Evolutionary conservation across 208 protist species (phyloP), one percentile per base, ranked within the genome.

Genomic region (Trypanosoma caninum): DNA sequence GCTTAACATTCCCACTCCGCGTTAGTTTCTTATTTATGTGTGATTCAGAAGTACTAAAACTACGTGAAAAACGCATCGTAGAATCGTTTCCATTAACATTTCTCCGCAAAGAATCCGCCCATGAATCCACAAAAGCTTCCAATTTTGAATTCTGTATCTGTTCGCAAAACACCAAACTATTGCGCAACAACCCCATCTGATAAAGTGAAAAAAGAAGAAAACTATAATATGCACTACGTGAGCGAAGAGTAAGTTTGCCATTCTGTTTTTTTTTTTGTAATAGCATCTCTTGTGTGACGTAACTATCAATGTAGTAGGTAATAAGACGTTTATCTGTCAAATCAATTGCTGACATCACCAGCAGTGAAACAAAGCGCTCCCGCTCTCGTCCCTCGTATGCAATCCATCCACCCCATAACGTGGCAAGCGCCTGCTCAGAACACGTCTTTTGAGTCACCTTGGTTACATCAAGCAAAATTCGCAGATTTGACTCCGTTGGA

Each of bases 131-230:
- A 23, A 25, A 2, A 0, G 7, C 1, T 25, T 52, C 46, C 46
- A 33, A 1, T n/a, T 40, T 31, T 10, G n/a, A 13, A n/a, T 47
- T 34, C 0, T 1, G 7, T 9, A 18, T 34, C 20, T 61, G 25
- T 45, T 40, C 20, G n/a, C 1, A 31, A 5, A 1, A 35, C 27
- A 6, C 2, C 30, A 33, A 28, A 35, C n/a, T 50, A 37, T 60
- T 2, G 3, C 54, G 52, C 25, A 72, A 33, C 20, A 64, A 14
- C n/a, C 38, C 41, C 57, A 72, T 72, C 48, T 72, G 65, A 27
- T 65, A 54, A 11, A 65, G 25, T 27, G 56, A 58, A 54, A 72
- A 72, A 8, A 72, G 16, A 47, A 72, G 41, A 59, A 72, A 72
- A 37, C 34, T 60, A 40, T 72, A 72, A 34, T 72, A 72, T 6